Percentiles rank a stretch among this genome's conserved stretches.
These are phyloP conservation scores for Fusarium aywerte DNA, from an alignment of 2,329 filamentous ascomycete species.

Conservation along the genomic window DNA sequence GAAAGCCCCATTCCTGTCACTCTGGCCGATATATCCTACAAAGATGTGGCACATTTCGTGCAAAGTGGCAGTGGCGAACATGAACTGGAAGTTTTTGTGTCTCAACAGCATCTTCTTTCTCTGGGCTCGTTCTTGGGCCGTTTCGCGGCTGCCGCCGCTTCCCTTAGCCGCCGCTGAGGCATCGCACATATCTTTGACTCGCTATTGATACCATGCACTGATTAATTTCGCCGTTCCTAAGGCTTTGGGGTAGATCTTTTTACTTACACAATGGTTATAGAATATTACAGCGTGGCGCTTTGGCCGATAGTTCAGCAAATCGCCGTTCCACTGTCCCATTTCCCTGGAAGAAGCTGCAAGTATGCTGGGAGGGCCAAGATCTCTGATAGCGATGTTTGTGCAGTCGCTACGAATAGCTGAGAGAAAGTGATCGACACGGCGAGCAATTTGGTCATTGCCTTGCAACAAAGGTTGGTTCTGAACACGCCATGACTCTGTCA, in stretches of 20 bases:
- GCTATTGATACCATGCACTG: neutral
- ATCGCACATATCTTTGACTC: neutral
- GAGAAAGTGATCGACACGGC: neutral
- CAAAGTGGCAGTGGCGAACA: neutral
- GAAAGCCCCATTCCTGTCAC: neutral
- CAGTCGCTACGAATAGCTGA: neutral
- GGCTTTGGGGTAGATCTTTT: no score
- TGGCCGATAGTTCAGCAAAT: neutral
- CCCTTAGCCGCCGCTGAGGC: neutral
- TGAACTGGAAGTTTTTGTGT: neutral
- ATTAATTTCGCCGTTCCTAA: no score
- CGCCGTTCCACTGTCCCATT: neutral
- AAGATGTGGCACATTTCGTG: neutral
- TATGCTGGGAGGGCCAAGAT: neutral
- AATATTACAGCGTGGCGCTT: neutral
- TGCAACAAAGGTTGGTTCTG: neutral
- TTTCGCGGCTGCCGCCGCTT: neutral
- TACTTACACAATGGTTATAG: neutral
- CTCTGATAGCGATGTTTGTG: neutral
- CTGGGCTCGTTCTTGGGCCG: neutral
- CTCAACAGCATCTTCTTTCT: neutral
- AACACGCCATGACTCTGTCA: neutral
- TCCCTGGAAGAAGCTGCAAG: neutral
- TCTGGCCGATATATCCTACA: neutral
- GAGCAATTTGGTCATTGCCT: neutral